These are phyloP conservation scores for Yarrowia sp. DNA, from an alignment of 805 yeast genomes.

Conservation along the genomic window DNA sequence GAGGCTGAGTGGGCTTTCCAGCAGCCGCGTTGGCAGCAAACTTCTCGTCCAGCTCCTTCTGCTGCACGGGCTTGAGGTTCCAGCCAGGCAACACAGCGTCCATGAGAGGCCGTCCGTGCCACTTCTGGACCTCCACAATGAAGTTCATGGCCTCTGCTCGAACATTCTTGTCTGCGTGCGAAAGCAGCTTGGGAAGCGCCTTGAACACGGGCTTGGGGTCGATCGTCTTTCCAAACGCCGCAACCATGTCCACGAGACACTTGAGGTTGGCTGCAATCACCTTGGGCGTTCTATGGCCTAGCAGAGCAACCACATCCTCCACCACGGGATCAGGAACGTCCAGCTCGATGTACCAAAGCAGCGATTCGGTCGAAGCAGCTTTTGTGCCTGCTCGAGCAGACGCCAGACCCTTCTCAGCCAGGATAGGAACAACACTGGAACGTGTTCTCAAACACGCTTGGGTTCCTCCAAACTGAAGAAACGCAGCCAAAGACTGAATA, in stretches of 20 bases:
- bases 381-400: constrained; percentile 76
- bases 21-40: constrained; percentile 51
- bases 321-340: constrained; percentile 64
- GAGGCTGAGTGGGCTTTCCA: constrained; percentile 45
- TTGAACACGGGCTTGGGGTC: constrained; percentile 59
- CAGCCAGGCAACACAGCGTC: constrained; percentile 51
- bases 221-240: constrained; percentile 60
- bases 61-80: constrained; percentile 86
- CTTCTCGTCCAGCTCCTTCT: constrained; percentile 70
- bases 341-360: constrained; percentile 62
- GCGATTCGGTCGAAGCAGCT: constrained; percentile 58
- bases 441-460: constrained; percentile 41
- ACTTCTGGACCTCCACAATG: constrained; percentile 65
- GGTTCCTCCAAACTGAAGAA: constrained; percentile 57
- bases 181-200: constrained; percentile 63
- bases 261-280: constrained; percentile 64
- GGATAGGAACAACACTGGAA: constrained; percentile 34
- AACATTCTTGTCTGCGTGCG: constrained; percentile 83
- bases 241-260: constrained; percentile 56
- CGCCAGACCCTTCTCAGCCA: constrained; percentile 80
- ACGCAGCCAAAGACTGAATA: constrained; percentile 52
- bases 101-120: constrained; percentile 67
- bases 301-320: constrained; percentile 62
- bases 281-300: constrained; percentile 69
- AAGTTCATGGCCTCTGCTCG: constrained; percentile 72